These are phyloP conservation scores for Coprinellus micaceus DNA, from an alignment of 768 basidiomycete species.

Conservation along the genomic window DNA sequence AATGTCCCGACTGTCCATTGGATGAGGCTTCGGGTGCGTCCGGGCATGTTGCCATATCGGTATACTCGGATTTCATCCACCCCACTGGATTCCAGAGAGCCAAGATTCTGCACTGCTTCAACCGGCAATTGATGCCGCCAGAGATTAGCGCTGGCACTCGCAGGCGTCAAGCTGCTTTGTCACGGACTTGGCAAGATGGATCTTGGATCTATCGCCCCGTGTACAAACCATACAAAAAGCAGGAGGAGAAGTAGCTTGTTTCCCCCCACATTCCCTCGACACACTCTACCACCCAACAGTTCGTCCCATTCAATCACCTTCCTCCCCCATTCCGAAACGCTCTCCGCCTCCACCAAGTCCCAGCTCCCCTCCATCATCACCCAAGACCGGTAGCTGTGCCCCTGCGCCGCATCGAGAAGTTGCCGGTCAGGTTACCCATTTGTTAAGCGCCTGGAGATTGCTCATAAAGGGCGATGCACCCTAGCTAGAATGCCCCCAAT, in stretches of 20 bases:
- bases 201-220: not conserved
- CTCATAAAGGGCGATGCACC: not conserved
- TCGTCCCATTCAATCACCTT: not conserved
- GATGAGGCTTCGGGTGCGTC: too few relatives aligned
- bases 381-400: too few relatives aligned
- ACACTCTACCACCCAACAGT: not conserved
- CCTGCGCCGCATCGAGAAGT: too few relatives aligned
- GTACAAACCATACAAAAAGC: not conserved
- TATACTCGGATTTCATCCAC: not conserved
- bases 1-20: too few relatives aligned
- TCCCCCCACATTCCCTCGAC: not conserved
- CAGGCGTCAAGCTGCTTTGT: not conserved
- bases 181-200: not conserved
- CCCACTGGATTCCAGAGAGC: not conserved
- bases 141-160: not conserved
- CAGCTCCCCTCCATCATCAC: not conserved
- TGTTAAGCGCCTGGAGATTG: not conserved
- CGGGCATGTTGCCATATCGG: too few relatives aligned
- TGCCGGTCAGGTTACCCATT: not conserved
- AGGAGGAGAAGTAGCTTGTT: not conserved
- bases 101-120: not conserved
- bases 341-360: not conserved
- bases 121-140: not conserved
- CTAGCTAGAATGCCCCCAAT: not conserved
- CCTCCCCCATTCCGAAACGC: not conserved